phyloP scores from a whole-genome alignment of 441 rosid species.

The Arabidopsis lyrata region DNA sequence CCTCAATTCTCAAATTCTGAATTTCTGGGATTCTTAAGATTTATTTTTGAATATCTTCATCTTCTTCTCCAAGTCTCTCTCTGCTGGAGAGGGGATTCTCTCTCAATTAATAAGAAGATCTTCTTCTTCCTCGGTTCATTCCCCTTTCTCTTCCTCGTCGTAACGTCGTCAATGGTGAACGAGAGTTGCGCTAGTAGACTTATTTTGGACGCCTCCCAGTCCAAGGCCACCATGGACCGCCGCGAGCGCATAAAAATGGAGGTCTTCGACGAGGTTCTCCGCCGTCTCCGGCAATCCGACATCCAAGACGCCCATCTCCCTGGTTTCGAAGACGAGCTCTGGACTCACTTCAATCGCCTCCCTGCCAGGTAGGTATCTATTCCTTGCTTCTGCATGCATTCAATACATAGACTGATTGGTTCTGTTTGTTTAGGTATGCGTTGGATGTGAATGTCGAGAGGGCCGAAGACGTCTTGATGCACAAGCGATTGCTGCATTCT shows the following conservation, averaged over 20 bases:
- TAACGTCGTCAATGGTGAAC: slow-evolving; percentile 56
- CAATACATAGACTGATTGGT: neutral
- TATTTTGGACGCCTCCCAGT: slow-evolving; percentile 41
- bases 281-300: slow-evolving; percentile 60
- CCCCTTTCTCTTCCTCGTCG: neutral
- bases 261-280: slow-evolving; percentile 62
- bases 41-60: slow-evolving; percentile 5
- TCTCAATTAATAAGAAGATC: neutral
- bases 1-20: neutral
- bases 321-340: slow-evolving; percentile 63
- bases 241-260: slow-evolving; percentile 58
- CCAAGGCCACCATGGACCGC: slow-evolving; percentile 49
- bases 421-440: slow-evolving; percentile 56
- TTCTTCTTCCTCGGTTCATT: neutral
- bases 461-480: slow-evolving; percentile 76
- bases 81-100: neutral
- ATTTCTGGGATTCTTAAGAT: neutral
- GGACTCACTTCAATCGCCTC: slow-evolving; percentile 77
- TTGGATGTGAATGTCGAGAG: slow-evolving; percentile 78
- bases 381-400: slow-evolving; percentile 8
- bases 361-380: slow-evolving; percentile 59
- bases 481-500: slow-evolving; percentile 60
- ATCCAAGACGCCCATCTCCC: slow-evolving; percentile 52
- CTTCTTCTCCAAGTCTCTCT: neutral
- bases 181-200: slow-evolving; percentile 65